phyloP scores from a whole-genome alignment of 352 stramenopile species.

The Phytophthora sojae region DNA sequence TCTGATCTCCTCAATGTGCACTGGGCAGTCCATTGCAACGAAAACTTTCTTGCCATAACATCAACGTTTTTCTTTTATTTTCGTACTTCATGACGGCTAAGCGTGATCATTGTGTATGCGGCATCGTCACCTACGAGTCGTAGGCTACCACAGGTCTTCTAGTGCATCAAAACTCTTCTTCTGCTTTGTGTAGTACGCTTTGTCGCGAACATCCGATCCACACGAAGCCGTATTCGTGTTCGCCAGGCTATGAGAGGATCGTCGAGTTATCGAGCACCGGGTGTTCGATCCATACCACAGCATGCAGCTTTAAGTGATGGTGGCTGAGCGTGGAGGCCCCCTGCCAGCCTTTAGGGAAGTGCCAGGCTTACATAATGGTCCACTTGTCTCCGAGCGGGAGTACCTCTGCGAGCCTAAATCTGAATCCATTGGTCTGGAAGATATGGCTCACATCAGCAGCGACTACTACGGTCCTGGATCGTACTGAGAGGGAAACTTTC shows the following conservation, averaged over 20 bases:
- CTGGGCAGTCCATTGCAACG: no score
- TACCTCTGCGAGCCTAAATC: constrained; percentile 2
- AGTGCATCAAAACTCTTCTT: no score
- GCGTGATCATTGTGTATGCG: no score
- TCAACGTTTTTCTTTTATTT: no score
- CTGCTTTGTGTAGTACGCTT: no score
- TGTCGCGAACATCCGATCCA: no score
- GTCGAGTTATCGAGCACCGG: background rate
- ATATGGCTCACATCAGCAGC: constrained; percentile 22
- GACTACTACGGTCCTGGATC: constrained; percentile 40
- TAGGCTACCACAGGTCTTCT: no score
- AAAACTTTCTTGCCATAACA: no score
- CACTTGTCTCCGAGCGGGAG: background rate
- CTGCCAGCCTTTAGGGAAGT: background rate
- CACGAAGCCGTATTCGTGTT: no score
- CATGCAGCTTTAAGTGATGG: constrained; percentile 33
- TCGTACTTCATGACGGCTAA: no score
- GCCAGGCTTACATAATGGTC: constrained; percentile 2
- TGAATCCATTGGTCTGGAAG: background rate
- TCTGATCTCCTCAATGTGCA: no score
- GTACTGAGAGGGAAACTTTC: constrained; percentile 46
- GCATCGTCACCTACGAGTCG: no score
- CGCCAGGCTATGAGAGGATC: background rate
- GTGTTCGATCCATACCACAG: constrained; percentile 21
- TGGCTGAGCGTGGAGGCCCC: constrained; percentile 5